A percentile compares a stretch with the other conserved stretches of the same genome.
phyloP scores from a whole-genome alignment of 2,329 filamentous ascomycete species.

The Phaeosphaeria sp. region DNA sequence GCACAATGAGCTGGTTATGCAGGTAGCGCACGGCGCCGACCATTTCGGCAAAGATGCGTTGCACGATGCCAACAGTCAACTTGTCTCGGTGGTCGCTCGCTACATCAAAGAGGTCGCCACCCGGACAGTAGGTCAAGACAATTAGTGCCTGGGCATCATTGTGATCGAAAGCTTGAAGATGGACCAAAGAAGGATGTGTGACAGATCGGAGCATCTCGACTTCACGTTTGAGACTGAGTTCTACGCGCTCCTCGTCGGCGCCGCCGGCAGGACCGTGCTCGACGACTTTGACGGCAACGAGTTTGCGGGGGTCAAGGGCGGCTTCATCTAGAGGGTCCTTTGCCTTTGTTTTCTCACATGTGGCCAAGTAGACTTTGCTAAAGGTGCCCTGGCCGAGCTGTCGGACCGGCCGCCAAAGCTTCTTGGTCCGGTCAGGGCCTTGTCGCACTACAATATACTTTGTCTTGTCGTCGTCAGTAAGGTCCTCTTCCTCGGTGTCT shows the following conservation, averaged over 20 bases:
- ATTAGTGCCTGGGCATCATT: conserved; percentile 83
- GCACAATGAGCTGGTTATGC: conserved; percentile 85
- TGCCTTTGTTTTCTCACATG: conserved; percentile 68
- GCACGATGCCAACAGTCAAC: conserved; percentile 72
- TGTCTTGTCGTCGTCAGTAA: conserved; percentile 51
- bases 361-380: conserved; percentile 90
- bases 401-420: conserved; percentile 81
- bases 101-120: conserved; percentile 93
- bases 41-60: conserved; percentile 88
- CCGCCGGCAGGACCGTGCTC: conserved; percentile 94
- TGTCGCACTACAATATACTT: conserved; percentile 56
- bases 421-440: conserved; percentile 72
- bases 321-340: conserved; percentile 55
- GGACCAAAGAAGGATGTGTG: conserved; percentile 87
- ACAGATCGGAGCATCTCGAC: conserved; percentile 91
- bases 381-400: conserved; percentile 92
- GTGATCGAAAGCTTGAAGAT: conserved; percentile 89
- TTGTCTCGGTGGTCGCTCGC: conserved; percentile 75
- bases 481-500: conserved; percentile 61
- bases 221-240: conserved; percentile 92
- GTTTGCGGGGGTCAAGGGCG: conserved; percentile 70
- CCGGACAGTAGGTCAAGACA: conserved; percentile 89
- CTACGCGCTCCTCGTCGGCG: conserved; percentile 89
- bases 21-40: conserved; percentile 86
- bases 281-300: conserved; percentile 95